Conservation (phyloP, 2,329 filamentous ascomycete genomes). For the Epichloe festucae region DNA sequence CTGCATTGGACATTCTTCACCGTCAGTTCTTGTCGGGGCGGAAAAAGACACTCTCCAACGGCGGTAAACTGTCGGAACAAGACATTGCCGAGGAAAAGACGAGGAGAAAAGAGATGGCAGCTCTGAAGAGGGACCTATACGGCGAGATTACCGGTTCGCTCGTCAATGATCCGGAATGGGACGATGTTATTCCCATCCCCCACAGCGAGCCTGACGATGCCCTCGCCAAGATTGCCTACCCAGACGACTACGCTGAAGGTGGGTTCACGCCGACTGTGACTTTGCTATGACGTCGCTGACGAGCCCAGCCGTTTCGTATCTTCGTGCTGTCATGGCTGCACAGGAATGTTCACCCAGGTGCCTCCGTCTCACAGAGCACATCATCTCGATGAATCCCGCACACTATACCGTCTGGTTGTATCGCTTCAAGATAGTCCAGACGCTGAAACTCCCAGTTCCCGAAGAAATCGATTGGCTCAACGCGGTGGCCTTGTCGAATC, state of each 20-base stretch:
- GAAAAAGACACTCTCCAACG: conserved; percentile 15
- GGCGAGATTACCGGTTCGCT: conserved; percentile 32
- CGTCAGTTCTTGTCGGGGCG: conserved; percentile 29
- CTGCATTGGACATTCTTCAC: conserved; percentile 30
- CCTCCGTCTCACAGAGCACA: conserved; percentile 70
- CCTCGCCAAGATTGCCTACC: conserved; percentile 86
- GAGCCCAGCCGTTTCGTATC: conserved; percentile 67
- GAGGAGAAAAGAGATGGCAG: conserved; percentile 38
- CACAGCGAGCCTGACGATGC: conserved; percentile 74
- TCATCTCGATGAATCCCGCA: conserved; percentile 87
- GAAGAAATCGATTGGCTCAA: conserved; percentile 82
- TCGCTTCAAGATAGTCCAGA: conserved; percentile 65
- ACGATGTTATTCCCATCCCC: conserved; percentile 66
- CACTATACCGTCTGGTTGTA: conserved; percentile 99
- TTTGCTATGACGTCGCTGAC: conserved; percentile 2
- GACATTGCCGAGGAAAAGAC: conserved; percentile 33
- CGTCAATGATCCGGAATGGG: conserved; percentile 61
- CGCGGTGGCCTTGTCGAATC: conserved; percentile 62
- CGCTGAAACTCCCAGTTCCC: conserved; percentile 49
- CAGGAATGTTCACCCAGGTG: conserved; percentile 73
- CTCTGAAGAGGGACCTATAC: conserved; percentile 38
- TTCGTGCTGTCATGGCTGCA: conserved; percentile 82
- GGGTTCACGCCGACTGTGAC: conserved; percentile 12
- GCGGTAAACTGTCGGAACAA: conserved; percentile 18
- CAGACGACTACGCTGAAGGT: conserved; percentile 76